A percentile compares a stretch with the other conserved stretches of the same genome.
phyloP scores from a whole-genome alignment of 2,329 filamentous ascomycete genomes.

The Aquanectria penicillioides region DNA sequence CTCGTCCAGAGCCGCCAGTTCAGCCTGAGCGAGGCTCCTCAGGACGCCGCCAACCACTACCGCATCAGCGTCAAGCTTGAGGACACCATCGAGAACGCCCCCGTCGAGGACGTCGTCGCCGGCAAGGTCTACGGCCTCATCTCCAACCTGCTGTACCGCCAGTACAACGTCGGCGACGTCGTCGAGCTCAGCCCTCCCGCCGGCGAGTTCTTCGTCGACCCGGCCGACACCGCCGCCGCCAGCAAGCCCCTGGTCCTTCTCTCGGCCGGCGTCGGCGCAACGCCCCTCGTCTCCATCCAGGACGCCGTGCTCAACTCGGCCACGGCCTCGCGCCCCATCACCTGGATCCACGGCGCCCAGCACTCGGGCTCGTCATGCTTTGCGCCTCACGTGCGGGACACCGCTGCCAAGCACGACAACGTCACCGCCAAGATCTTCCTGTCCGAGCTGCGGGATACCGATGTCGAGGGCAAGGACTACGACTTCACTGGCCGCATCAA shows the following conservation, averaged over 20 bases:
- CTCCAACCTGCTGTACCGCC: slow-evolving; percentile 62
- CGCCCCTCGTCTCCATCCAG: slow-evolving; percentile 73
- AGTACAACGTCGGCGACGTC: slow-evolving; percentile 60
- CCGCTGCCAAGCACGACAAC: slow-evolving; percentile 50
- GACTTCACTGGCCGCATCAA: slow-evolving; percentile 67
- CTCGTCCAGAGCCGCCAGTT: slow-evolving; percentile 79
- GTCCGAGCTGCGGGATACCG: slow-evolving; percentile 55
- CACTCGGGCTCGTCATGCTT: slow-evolving; percentile 65
- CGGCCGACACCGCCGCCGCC: slow-evolving; percentile 49
- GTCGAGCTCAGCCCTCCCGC: slow-evolving; percentile 65
- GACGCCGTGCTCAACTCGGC: slow-evolving; percentile 57
- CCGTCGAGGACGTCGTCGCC: slow-evolving; percentile 45
- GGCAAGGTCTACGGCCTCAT: slow-evolving; percentile 57
- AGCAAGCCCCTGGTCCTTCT: slow-evolving; percentile 70
- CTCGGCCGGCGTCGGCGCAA: slow-evolving; percentile 75
- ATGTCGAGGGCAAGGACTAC: slow-evolving; percentile 65
- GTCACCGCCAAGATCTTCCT: slow-evolving; percentile 65
- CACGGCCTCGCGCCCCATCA: slow-evolving; percentile 56
- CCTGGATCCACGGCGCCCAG: slow-evolving; percentile 71
- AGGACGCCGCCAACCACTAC: slow-evolving; percentile 65
- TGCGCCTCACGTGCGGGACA: slow-evolving; percentile 57
- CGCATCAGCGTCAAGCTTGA: slow-evolving; percentile 80
- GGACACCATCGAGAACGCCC: slow-evolving; percentile 48
- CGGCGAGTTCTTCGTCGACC: slow-evolving; percentile 71
- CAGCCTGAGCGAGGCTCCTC: slow-evolving; percentile 71